These are phyloP conservation scores for Neofusicoccum sp. DNA, from an alignment of 2,329 filamentous ascomycete species.

Conservation along the genomic window DNA sequence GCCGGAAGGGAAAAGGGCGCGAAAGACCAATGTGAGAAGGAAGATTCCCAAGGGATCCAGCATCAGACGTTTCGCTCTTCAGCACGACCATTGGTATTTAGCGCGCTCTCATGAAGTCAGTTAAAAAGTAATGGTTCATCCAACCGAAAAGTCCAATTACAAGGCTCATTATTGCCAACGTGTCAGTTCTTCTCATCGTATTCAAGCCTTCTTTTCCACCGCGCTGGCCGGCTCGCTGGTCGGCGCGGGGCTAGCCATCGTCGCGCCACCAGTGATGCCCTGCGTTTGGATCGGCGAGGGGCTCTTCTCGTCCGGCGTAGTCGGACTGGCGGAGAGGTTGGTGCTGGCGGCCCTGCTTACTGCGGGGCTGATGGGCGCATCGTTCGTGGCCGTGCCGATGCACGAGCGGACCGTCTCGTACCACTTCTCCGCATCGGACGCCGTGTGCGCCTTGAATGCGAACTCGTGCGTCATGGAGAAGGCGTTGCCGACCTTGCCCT, in stretches of 20 bases:
- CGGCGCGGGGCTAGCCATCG: slow-evolving; percentile 18
- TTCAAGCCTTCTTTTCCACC: slow-evolving; percentile 28
- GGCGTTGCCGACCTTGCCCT: slow-evolving; percentile 73
- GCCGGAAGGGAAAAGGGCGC: no score
- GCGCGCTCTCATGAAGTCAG: not conserved
- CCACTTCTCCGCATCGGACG: slow-evolving; percentile 81
- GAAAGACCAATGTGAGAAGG: no score
- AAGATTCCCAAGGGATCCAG: no score
- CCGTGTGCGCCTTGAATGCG: slow-evolving; percentile 80
- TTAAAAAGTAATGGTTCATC: not conserved
- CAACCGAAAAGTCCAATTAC: not conserved
- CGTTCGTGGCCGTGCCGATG: slow-evolving; percentile 51
- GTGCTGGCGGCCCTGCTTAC: slow-evolving; percentile 36
- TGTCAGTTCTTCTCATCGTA: not conserved
- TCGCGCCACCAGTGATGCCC: slow-evolving; percentile 27
- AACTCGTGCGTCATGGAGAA: slow-evolving; percentile 78
- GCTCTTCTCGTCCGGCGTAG: slow-evolving; percentile 19
- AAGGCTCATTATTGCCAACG: not conserved
- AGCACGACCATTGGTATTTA: not conserved
- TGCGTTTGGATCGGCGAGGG: slow-evolving; percentile 34
- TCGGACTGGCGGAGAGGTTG: slow-evolving; percentile 21
- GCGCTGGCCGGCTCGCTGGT: slow-evolving; percentile 23
- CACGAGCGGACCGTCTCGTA: slow-evolving; percentile 67
- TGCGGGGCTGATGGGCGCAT: slow-evolving; percentile 33
- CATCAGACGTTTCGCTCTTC: not conserved